Evolutionary conservation across 768 basidiomycete genomes (phyloP), one percentile per base, ranked within the genome.

Genomic region (Tulasnella sp.): DNA sequence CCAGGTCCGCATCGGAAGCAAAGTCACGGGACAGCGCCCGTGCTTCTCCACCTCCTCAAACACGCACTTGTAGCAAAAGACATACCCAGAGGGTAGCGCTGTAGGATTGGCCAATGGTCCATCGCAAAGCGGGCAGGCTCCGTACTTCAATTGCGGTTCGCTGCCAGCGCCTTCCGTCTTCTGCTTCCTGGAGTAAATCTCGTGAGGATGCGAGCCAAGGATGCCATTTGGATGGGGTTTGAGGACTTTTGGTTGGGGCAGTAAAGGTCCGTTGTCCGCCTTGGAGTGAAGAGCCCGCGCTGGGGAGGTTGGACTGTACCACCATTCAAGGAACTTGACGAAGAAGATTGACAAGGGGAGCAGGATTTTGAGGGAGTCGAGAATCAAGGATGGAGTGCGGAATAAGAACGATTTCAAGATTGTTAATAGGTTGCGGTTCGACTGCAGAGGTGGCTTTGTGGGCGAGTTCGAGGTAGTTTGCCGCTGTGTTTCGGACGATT

Each of bases 301-400:
- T 3, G 92, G 96, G 14, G 94, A 97, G 64, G 88, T 88, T 29
- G 97, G 96, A 4, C 95, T 96, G 81, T 99, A 99, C 96, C 97
- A 99, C 96, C 97, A 99, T 83, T 99, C 96, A 67, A 97, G 86
- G 83, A 99, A 96, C 83, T 96, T 97, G 85, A 99, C 86, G 82
- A 94, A 93, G 83, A 99, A 97, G 77, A 99, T 95, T 54, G 92
- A 91, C 25, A 91, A 92, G 19, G 94, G 97, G 40, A 96, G 87
- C 67, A 93, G 86, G 68, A 93, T 84, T 77, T 90, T 89, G 49
- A 96, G 85, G 2, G 93, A 94, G 81, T 95, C 92, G 39, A 96
- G 86, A 11, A 92, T 79, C 58, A 91, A 82, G 70, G 86, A 87
- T 8, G 92, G 93, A 8, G 89, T 88, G 29, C 83, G 82, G 71